Conservation (phyloP, 257 asterid species). For the Solanum habrochaites region DNA sequence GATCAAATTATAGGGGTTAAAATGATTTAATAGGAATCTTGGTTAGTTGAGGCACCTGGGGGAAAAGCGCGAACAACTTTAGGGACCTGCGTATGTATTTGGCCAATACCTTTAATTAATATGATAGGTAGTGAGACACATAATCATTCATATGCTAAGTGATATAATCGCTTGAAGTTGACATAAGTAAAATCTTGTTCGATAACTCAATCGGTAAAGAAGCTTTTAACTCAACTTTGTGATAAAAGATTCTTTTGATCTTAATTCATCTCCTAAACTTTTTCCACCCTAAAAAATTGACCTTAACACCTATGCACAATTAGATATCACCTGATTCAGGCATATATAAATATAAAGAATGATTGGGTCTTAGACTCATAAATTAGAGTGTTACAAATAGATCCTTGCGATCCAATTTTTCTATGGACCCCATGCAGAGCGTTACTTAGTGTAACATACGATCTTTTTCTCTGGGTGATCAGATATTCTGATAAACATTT, state of each 20-base stretch:
- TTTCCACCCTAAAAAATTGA: neutral
- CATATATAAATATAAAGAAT: too few relatives aligned
- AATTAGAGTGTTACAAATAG: neutral
- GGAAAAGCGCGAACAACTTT: too few relatives aligned
- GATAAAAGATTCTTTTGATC: neutral
- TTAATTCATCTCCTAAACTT: neutral
- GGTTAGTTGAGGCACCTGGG: too few relatives aligned
- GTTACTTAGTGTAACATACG: too few relatives aligned
- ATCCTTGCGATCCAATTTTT: too few relatives aligned
- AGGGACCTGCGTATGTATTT: too few relatives aligned
- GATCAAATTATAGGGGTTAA: too few relatives aligned
- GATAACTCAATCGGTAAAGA: neutral
- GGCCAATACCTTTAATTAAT: neutral
- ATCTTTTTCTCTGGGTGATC: neutral
- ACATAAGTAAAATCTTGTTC: neutral
- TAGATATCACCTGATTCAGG: neutral
- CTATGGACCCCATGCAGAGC: neutral
- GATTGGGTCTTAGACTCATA: neutral
- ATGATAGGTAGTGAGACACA: neutral
- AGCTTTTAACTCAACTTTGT: neutral
- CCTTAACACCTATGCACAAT: neutral
- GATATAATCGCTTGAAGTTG: neutral
- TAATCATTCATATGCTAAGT: neutral
- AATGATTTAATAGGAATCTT: too few relatives aligned
- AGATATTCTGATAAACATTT: neutral